These are phyloP conservation scores for Purshia tridentata DNA, from an alignment of 306 rosid genomes.

Conservation along the genomic window DNA sequence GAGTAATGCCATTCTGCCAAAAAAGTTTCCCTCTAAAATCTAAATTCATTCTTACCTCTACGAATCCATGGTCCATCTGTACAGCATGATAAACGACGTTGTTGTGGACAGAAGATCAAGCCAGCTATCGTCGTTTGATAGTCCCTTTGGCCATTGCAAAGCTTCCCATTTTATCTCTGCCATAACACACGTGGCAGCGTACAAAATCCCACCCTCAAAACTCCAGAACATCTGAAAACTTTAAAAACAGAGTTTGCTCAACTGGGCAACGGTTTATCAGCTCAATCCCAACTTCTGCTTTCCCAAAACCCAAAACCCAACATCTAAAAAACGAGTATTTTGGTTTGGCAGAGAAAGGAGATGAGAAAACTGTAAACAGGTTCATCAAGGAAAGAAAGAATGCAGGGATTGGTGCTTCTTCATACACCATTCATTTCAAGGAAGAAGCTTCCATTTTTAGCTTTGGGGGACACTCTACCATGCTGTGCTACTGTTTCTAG, in stretches of 20 bases:
- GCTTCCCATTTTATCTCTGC: constrained; percentile 34
- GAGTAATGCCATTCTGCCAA: no score
- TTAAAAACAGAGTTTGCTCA: neutral
- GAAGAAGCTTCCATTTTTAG: constrained; percentile 64
- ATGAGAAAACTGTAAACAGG: constrained; percentile 43
- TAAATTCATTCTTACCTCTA: no score
- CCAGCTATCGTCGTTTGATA: neutral
- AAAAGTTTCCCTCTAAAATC: no score
- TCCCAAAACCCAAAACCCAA: constrained; percentile 20
- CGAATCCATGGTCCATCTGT: no score
- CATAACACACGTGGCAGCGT: constrained; percentile 50
- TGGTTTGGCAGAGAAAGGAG: constrained; percentile 23
- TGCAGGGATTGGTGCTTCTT: constrained; percentile 67
- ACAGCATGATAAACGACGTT: no score
- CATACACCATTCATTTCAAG: constrained; percentile 55
- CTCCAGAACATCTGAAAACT: neutral
- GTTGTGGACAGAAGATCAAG: neutral
- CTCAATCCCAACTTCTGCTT: constrained; percentile 4
- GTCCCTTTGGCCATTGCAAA: neutral
- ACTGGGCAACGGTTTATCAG: constrained; percentile 19
- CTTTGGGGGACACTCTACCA: constrained; percentile 54
- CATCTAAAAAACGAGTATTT: neutral
- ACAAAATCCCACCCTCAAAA: constrained; percentile 7
- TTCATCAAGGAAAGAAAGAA: constrained; percentile 15
- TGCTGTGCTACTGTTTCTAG: constrained; percentile 35